Conservation (phyloP, 805 yeast genomes). For the Candida saitoana region DNA sequence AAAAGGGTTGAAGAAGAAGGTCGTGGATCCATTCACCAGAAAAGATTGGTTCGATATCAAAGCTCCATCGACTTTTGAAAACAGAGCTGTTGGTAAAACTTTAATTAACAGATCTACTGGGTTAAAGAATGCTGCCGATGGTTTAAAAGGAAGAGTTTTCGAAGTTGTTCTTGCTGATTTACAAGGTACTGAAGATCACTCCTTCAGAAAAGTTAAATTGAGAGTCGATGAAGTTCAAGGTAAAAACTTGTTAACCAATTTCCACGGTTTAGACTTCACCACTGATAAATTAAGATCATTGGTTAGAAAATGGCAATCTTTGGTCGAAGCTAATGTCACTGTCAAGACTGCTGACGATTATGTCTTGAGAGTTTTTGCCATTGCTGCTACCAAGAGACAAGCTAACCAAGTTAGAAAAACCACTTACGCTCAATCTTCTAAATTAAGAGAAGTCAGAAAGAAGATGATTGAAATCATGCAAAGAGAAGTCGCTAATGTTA, state of each 20-base stretch:
- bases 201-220: conserved; percentile 90
- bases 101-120: conserved; percentile 95
- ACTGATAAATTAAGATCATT: conserved; percentile 91
- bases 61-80: conserved; percentile 95
- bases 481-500: conserved; percentile 87
- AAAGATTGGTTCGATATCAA: conserved; percentile 96
- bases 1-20: conserved; percentile 97
- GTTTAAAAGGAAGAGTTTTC: conserved; percentile 91
- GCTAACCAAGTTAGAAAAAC: conserved; percentile 93
- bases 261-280: conserved; percentile 97
- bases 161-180: conserved; percentile 92
- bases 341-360: conserved; percentile 96
- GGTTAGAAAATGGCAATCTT: conserved; percentile 96
- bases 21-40: conserved; percentile 96
- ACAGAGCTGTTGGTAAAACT: conserved; percentile 95
- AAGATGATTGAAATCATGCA: conserved; percentile 90
- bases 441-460: conserved; percentile 92
- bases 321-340: conserved; percentile 93
- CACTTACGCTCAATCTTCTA: conserved; percentile 92
- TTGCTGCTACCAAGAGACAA: conserved; percentile 95
- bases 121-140: conserved; percentile 92
- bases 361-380: conserved; percentile 88
- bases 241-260: conserved; percentile 93
- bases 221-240: conserved; percentile 98
- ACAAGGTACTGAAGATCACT: conserved; percentile 96